Percentiles rank a stretch among this genome's conserved stretches.
These are phyloP conservation scores for Puccinia triticina DNA, from an alignment of 1,284 basidiomycete genomes.

Conservation along the genomic window DNA sequence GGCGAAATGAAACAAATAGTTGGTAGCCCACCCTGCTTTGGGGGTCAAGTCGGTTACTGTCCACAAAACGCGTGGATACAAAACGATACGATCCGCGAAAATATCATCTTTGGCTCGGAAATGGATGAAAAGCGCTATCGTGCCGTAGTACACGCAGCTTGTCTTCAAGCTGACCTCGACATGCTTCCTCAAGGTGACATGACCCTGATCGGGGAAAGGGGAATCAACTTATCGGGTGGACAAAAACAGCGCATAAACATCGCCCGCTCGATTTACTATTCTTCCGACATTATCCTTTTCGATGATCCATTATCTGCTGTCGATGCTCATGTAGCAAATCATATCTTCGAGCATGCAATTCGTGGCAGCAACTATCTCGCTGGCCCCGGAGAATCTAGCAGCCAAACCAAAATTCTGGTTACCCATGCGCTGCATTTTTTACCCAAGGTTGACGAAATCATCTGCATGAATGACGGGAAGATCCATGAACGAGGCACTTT, in stretches of 20 bases:
- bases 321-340: constrained; percentile 85
- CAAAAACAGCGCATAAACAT: constrained; percentile 78
- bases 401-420: constrained; percentile 16
- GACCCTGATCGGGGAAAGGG: constrained; percentile 83
- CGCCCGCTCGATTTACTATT: constrained; percentile 82
- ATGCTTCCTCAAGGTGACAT: constrained; percentile 93
- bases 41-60: constrained; percentile 71
- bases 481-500: constrained; percentile 79
- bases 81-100: constrained; percentile 90
- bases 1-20: constrained; percentile 26
- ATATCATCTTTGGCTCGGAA: constrained; percentile 86
- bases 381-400: neutral
- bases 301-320: constrained; percentile 90
- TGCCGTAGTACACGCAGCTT: constrained; percentile 75
- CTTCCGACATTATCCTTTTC: constrained; percentile 79
- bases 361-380: constrained; percentile 64
- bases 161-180: constrained; percentile 76
- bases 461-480: constrained; percentile 70
- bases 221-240: constrained; percentile 70
- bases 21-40: neutral
- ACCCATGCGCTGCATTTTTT: constrained; percentile 36
- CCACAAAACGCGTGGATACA: constrained; percentile 77
- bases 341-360: constrained; percentile 78
- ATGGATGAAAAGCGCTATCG: constrained; percentile 77
- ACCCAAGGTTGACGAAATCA: constrained; percentile 61